Percentiles rank a stretch among this genome's conserved stretches.
Conservation (phyloP, 495 filamentous ascomycete genomes). For the Talaromyces liani region DNA sequence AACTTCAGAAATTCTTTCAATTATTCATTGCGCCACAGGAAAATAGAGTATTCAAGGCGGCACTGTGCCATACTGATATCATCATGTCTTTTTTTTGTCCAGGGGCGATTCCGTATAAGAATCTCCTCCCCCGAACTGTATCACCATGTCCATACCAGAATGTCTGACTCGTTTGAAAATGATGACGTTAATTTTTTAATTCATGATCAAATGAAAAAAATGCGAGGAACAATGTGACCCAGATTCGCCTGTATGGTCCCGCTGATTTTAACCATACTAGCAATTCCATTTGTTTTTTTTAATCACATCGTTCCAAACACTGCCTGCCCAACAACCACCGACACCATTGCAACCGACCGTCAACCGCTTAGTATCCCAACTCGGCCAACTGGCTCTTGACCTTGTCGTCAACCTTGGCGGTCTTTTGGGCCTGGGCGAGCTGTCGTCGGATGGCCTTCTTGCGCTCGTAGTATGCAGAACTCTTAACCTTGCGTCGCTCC, state of each 20-base stretch:
- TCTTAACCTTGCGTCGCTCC: constrained; percentile 98
- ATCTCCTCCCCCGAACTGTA: constrained; percentile 19
- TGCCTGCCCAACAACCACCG: constrained; percentile 28
- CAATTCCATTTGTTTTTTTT: background rate
- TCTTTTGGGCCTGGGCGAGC: constrained; percentile 85
- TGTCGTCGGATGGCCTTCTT: constrained; percentile 93
- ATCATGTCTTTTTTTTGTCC: constrained; percentile 30
- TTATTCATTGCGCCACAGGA: constrained; percentile 40
- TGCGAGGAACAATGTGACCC: background rate
- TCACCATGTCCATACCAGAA: constrained; percentile 33
- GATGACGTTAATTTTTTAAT: constrained; percentile 15
- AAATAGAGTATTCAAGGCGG: constrained; percentile 29
- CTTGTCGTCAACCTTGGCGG: constrained; percentile 73
- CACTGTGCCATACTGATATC: constrained; percentile 33
- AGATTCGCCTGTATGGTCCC: background rate
- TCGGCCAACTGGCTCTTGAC: constrained; percentile 62
- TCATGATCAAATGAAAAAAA: constrained; percentile 26
- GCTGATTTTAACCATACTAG: constrained; percentile 4
- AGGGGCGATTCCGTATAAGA: constrained; percentile 35
- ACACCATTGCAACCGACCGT: constrained; percentile 15
- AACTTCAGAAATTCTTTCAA: constrained; percentile 28
- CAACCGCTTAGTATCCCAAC: constrained; percentile 62
- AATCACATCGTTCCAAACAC: constrained; percentile 39
- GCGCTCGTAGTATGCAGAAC: constrained; percentile 97
- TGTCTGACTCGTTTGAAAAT: constrained; percentile 17